A percentile compares a stretch with the other conserved stretches of the same genome.
phyloP scores from a whole-genome alignment of 106 monocot genomes.

The Hemerocallis citrina region DNA sequence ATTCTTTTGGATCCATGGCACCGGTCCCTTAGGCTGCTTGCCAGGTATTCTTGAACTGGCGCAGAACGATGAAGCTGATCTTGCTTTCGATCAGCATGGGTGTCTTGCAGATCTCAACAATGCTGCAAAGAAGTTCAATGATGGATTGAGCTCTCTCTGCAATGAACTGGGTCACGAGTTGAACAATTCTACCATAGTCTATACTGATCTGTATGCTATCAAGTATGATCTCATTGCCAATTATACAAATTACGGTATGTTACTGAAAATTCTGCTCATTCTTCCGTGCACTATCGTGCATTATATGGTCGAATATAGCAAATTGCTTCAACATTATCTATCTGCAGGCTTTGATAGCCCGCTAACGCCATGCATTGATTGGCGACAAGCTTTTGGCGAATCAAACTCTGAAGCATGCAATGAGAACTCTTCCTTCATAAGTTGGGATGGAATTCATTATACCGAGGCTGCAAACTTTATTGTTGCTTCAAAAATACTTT shows the following conservation, averaged over 20 bases:
- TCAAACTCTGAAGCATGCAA: constrained; percentile 29
- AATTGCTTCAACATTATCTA: no score
- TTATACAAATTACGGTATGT: constrained; percentile 46
- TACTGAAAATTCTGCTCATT: no score
- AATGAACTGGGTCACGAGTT: constrained; percentile 27
- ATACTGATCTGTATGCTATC: constrained; percentile 45
- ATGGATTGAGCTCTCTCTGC: constrained; percentile 20
- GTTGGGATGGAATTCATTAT: constrained; percentile 80
- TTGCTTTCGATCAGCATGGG: constrained; percentile 43
- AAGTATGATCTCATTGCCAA: constrained; percentile 59
- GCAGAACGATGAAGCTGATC: constrained; percentile 19
- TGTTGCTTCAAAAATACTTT: constrained; percentile 45
- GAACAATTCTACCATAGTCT: constrained; percentile 44
- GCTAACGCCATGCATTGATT: no score
- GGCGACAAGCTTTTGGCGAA: no score
- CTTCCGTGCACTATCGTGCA: no score
- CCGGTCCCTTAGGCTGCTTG: constrained; percentile 58
- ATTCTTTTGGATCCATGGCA: constrained; percentile 59
- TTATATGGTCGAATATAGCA: no score
- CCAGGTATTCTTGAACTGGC: constrained; percentile 39
- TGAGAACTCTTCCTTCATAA: constrained; percentile 26
- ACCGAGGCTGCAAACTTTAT: constrained; percentile 55
- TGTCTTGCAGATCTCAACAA: constrained; percentile 40
- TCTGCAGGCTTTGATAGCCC: no score
- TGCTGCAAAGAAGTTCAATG: constrained; percentile 50